Conservation (phyloP, 345 rosid genomes). For the Hypericum perforatum region DNA sequence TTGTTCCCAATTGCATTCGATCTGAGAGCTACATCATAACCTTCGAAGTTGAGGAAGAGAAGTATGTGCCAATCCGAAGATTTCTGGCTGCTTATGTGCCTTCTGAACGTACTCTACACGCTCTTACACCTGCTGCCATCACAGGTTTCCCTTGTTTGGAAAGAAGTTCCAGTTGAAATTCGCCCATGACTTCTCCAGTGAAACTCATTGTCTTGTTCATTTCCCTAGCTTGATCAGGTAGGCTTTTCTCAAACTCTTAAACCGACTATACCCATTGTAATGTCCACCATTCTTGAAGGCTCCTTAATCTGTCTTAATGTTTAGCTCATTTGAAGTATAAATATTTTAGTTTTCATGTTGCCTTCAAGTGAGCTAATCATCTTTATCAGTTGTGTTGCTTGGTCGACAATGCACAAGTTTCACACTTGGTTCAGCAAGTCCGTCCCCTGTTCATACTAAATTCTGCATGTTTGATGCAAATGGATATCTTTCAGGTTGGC, state of each 20-base stretch:
- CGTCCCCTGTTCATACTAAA: no score
- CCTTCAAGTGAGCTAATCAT: no score
- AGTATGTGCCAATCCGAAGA: conserved; percentile 30
- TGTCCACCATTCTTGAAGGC: no score
- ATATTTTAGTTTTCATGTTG: no score
- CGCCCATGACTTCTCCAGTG: conserved; percentile 63
- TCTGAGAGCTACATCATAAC: conserved; percentile 91
- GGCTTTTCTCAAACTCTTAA: conserved; percentile 1
- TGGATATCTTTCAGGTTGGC: conserved; percentile 48
- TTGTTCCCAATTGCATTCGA: conserved; percentile 87
- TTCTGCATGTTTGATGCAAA: neutral
- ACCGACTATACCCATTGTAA: no score
- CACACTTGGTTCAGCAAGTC: no score
- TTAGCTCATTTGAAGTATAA: no score
- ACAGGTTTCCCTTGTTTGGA: conserved; percentile 92
- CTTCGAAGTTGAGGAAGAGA: conserved; percentile 94
- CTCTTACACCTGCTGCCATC: conserved; percentile 4
- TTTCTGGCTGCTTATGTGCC: neutral
- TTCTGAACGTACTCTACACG: neutral
- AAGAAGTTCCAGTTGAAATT: conserved; percentile 89
- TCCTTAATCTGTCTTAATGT: no score
- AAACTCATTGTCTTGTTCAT: conserved; percentile 93
- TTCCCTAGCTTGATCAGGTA: conserved; percentile 96
- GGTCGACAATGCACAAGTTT: no score
- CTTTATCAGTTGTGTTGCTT: no score